Evolutionary conservation across 2,329 filamentous ascomycete genomes (phyloP).

Genomic region (Clonostachys byssicola): DNA sequence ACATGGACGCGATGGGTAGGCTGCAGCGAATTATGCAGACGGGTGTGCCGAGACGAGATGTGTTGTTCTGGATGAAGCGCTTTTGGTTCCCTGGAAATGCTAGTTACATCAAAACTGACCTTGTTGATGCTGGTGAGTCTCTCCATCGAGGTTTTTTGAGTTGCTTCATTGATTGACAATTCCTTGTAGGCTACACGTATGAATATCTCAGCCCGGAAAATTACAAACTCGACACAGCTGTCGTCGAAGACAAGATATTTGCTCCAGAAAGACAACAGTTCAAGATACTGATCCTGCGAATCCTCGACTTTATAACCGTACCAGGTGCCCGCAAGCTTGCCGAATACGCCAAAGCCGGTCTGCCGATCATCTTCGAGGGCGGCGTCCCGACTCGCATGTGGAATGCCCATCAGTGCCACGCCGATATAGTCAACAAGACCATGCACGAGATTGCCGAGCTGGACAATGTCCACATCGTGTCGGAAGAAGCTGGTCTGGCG

Average conservation of each 20-base stretch:
- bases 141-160: not conserved
- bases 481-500: too few species aligned
- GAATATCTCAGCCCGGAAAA: not conserved
- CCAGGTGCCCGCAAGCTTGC: constrained; percentile 15
- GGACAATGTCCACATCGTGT: too few species aligned
- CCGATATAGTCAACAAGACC: too few species aligned
- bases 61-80: not conserved
- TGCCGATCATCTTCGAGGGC: constrained; percentile 32
- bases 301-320: not conserved
- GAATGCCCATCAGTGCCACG: too few species aligned
- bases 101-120: not conserved
- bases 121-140: not conserved
- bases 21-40: not conserved
- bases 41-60: not conserved
- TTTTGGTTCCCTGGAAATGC: not conserved
- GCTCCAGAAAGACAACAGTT: not conserved
- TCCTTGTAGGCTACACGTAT: not conserved
- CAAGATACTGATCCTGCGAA: not conserved
- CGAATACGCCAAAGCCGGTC: constrained; percentile 25
- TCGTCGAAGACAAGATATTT: not conserved
- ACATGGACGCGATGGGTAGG: not conserved
- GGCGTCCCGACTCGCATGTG: not conserved
- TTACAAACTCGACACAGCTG: not conserved
- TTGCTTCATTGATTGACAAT: not conserved
- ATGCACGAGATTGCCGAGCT: too few species aligned